These are phyloP conservation scores for Cairneyella variabilis DNA, from an alignment of 495 filamentous ascomycete species.

Conservation along the genomic window DNA sequence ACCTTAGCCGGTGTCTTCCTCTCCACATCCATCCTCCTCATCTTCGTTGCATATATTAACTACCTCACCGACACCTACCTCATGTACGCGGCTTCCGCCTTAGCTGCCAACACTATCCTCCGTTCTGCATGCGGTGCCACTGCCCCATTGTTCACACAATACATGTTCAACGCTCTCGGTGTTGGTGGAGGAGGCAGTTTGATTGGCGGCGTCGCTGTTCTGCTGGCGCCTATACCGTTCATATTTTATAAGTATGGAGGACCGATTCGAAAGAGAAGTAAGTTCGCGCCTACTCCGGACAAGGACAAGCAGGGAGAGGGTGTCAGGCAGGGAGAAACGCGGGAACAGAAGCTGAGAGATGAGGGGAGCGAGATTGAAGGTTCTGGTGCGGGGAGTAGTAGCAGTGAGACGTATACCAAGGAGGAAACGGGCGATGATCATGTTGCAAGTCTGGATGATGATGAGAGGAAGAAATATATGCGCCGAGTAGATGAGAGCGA, in stretches of 20 bases:
- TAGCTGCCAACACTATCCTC: slow-evolving; percentile 57
- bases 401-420: no score
- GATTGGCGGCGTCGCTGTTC: slow-evolving; percentile 39
- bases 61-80: slow-evolving; percentile 77
- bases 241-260: slow-evolving; percentile 49
- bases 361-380: no score
- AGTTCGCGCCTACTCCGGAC: slow-evolving; percentile 19
- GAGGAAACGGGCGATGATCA: no score
- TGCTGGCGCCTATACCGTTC: slow-evolving; percentile 45
- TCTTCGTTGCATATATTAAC: slow-evolving; percentile 67
- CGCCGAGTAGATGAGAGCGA: no score
- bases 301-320: no score
- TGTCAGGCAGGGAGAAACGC: no score
- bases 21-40: slow-evolving; percentile 36
- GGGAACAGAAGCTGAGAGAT: no score
- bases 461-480: no score
- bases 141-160: slow-evolving; percentile 60
- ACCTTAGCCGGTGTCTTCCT: slow-evolving; percentile 20
- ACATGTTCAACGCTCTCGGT: slow-evolving; percentile 52
- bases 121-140: slow-evolving; percentile 58
- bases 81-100: slow-evolving; percentile 63
- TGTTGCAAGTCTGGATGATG: no score
- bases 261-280: slow-evolving; percentile 36
- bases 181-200: slow-evolving; percentile 47
- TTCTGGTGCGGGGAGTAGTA: no score